These are phyloP conservation scores for Verticillium dahliae DNA, from an alignment of 2,329 filamentous ascomycete genomes.

Conservation along the genomic window DNA sequence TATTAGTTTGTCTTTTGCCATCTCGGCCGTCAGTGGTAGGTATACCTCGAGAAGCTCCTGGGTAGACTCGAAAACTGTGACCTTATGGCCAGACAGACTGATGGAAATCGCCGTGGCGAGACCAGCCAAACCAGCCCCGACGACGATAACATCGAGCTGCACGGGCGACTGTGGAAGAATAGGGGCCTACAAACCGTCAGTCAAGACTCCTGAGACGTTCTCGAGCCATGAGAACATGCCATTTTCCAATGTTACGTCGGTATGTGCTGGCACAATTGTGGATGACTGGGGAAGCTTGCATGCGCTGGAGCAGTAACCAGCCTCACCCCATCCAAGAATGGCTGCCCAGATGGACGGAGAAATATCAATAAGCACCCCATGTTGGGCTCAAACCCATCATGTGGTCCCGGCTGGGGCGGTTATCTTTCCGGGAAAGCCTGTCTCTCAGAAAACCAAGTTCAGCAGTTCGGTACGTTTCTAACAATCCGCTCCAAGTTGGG, in stretches of 20 bases:
- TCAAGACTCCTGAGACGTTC: too few species aligned
- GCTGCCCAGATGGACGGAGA: not conserved
- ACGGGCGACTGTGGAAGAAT: slow-evolving; percentile 1
- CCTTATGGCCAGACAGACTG: slow-evolving; percentile 27
- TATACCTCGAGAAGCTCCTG: slow-evolving; percentile 31
- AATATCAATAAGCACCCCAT: not conserved
- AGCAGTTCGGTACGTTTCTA: too few species aligned
- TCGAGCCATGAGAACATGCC: not conserved
- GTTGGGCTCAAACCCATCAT: too few species aligned
- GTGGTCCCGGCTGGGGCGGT: too few species aligned
- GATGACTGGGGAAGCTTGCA: not conserved
- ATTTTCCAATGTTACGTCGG: not conserved
- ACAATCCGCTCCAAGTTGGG: too few species aligned
- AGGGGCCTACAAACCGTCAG: not conserved
- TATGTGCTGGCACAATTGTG: not conserved
- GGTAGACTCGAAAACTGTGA: slow-evolving; percentile 34
- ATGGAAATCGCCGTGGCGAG: slow-evolving; percentile 30
- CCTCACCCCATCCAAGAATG: not conserved
- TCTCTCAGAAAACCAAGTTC: too few species aligned
- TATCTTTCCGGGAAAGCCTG: not conserved
- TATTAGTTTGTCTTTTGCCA: not conserved
- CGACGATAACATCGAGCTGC: slow-evolving; percentile 28
- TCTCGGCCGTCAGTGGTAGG: not conserved
- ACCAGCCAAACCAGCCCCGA: slow-evolving; percentile 36
- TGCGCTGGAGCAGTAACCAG: not conserved